Base-by-base conservation (phyloP, 441 rosid species). In the Codiaeum variegatum region DNA sequence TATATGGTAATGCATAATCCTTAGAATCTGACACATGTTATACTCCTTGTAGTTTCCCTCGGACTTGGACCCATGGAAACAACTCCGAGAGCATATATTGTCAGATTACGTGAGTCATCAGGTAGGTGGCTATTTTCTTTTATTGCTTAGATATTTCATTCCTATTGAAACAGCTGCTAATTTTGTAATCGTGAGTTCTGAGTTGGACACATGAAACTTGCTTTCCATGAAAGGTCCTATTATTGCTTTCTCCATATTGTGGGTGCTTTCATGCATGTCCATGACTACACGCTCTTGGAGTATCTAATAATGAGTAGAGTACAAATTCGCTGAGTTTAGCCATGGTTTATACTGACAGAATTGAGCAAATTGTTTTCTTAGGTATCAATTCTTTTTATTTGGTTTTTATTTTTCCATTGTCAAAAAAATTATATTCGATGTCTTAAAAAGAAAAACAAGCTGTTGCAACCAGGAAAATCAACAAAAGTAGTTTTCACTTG, bases 61-160 rank as follows among this genome's bases (percentile, higher is more conserved):
- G 24, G 98, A 96, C 83, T 82, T 93, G 75, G 97, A 93, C 69
- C 90, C 92, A 29, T 92, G 97, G 99, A 87, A 88, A 82, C 73
- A 85, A 59, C 90, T 96, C 60, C 90, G 87, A 78, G 87, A 89
- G 81, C 97, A 93, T 73, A 83, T 96, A 75, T 83, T 91, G 72
- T 83, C 93, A 12, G 98, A 96, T 83, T 93, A 93, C 81, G 76
- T 88, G 73, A 86, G 81, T 76, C 88, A 85, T 60, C 97, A 96
- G 96, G 99, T 92, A 83, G 82, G 66, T 73, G 67, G 67, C 61
- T 71, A 19, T 74, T 72, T 62, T 59, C 6, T 40, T 67, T 62
- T 44, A 13, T 75, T 47, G 52, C 21, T 54, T 71, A 6, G n/a
- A 40, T 54, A 62, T 66, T 66, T 19, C 38, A 63, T 76, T 12